These are phyloP conservation scores for Colletotrichum viniferum DNA, from an alignment of 2,329 filamentous ascomycete species.

Conservation along the genomic window DNA sequence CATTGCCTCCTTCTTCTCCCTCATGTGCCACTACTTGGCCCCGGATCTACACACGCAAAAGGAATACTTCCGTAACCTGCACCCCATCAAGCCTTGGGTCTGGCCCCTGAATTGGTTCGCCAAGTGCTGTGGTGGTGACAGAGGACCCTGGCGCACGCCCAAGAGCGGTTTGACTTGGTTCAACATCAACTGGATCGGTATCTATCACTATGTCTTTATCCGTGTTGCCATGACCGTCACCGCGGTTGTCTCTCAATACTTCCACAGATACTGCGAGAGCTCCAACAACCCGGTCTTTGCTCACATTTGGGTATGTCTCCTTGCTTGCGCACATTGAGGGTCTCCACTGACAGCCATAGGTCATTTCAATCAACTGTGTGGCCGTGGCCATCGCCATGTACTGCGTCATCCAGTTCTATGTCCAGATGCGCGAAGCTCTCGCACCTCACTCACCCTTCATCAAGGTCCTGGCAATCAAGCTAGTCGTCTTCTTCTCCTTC, in stretches of 20 bases:
- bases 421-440: constrained; percentile 74
- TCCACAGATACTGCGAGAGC: constrained; percentile 76
- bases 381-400: constrained; percentile 87
- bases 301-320: constrained; percentile 75
- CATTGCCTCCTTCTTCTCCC: constrained; percentile 83
- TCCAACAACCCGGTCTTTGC: constrained; percentile 79
- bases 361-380: constrained; percentile 70
- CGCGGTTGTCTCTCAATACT: constrained; percentile 74
- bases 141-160: constrained; percentile 75
- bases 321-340: not conserved
- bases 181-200: constrained; percentile 81
- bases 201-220: constrained; percentile 88
- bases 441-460: constrained; percentile 73
- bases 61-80: constrained; percentile 74
- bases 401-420: constrained; percentile 85
- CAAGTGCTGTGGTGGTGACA: constrained; percentile 71
- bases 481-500: constrained; percentile 90
- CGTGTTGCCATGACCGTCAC: constrained; percentile 80
- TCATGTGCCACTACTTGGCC: constrained; percentile 81
- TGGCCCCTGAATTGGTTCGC: constrained; percentile 74
- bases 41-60: constrained; percentile 82
- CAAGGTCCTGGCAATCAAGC: constrained; percentile 86
- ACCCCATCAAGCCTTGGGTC: constrained; percentile 73
- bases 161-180: constrained; percentile 87
- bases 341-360: constrained; percentile 39